Conservation (phyloP, 2,329 filamentous ascomycete genomes). For the Calcarisporium arbuscula region DNA sequence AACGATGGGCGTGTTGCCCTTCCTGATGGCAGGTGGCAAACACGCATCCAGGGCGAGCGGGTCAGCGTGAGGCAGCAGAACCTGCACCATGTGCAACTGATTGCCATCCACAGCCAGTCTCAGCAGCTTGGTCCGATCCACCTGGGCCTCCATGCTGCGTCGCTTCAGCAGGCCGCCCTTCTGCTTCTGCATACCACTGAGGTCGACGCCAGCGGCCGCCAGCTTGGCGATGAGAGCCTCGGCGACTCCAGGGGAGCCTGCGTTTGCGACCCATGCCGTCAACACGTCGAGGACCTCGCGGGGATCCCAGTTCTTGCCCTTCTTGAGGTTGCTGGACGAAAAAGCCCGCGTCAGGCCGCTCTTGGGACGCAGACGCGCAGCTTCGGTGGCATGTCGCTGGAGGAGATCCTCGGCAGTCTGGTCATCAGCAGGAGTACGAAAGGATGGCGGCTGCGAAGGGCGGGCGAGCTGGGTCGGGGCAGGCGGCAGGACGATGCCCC, state of each 20-base stretch:
- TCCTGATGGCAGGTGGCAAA: conserved; percentile 42
- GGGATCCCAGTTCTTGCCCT: conserved; percentile 45
- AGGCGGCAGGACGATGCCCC: conserved; percentile 37
- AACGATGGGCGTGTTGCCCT: conserved; percentile 34
- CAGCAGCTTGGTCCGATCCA: conserved; percentile 43
- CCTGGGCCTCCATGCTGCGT: conserved; percentile 41
- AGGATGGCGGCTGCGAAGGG: conserved; percentile 35
- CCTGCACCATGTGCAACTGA: conserved; percentile 46
- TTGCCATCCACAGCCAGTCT: conserved; percentile 44
- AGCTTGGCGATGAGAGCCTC: conserved; percentile 48
- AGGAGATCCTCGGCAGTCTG: conserved; percentile 48
- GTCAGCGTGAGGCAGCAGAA: conserved; percentile 48
- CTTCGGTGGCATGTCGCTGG: conserved; percentile 34
- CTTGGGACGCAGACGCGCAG: conserved; percentile 30
- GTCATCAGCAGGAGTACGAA: conserved; percentile 43
- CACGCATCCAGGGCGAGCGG: conserved; percentile 41
- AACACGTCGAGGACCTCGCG: conserved; percentile 47
- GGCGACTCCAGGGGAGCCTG: conserved; percentile 48
- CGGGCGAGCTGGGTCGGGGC: conserved; percentile 32
- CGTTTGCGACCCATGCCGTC: conserved; percentile 40
- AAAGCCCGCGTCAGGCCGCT: conserved; percentile 32
- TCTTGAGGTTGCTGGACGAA: conserved; percentile 32
- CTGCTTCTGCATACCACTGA: conserved; percentile 42
- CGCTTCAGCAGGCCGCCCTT: conserved; percentile 42
- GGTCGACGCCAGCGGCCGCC: conserved; percentile 40